Percentiles rank a stretch among this genome's conserved stretches.
Conservation (phyloP, 192 early-diverging fungal genomes). For the Backusella tarrabulga region DNA sequence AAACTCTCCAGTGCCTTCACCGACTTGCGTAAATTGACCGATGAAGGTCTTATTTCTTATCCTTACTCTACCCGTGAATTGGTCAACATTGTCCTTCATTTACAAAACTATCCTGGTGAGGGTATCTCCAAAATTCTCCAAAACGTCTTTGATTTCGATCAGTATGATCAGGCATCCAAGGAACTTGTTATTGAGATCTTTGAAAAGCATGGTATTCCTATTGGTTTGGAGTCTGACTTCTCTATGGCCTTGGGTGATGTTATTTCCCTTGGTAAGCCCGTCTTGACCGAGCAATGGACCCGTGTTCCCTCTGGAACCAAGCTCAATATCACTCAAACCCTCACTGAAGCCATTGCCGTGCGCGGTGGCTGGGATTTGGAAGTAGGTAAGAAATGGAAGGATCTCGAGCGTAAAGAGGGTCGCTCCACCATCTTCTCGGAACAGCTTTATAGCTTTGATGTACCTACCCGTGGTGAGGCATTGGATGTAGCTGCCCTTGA, state of each 20-base stretch:
- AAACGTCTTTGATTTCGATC: constrained; percentile 86
- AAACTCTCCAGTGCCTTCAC: constrained; percentile 71
- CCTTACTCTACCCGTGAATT: constrained; percentile 83
- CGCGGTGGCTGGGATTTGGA: constrained; percentile 57
- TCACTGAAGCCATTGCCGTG: constrained; percentile 30
- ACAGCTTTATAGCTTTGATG: constrained; percentile 63
- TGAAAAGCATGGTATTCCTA: constrained; percentile 71
- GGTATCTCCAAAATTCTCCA: constrained; percentile 64
- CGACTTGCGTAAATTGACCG: constrained; percentile 66
- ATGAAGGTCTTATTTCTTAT: constrained; percentile 75
- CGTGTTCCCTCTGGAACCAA: constrained; percentile 16
- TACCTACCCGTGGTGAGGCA: constrained; percentile 63
- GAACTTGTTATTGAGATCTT: constrained; percentile 69
- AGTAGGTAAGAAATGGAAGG: constrained; percentile 40
- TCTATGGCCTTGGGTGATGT: constrained; percentile 55
- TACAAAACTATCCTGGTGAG: constrained; percentile 71
- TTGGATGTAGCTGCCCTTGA: constrained; percentile 54
- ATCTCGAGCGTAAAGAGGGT: constrained; percentile 58
- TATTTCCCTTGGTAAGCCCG: constrained; percentile 47
- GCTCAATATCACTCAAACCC: background rate
- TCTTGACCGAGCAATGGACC: constrained; percentile 58
- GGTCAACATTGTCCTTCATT: constrained; percentile 75
- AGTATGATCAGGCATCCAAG: constrained; percentile 65
- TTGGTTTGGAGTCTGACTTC: constrained; percentile 68
- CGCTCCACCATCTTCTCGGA: constrained; percentile 64